phyloP scores from a whole-genome alignment of 768 basidiomycete species.

The Mycena floridula region DNA sequence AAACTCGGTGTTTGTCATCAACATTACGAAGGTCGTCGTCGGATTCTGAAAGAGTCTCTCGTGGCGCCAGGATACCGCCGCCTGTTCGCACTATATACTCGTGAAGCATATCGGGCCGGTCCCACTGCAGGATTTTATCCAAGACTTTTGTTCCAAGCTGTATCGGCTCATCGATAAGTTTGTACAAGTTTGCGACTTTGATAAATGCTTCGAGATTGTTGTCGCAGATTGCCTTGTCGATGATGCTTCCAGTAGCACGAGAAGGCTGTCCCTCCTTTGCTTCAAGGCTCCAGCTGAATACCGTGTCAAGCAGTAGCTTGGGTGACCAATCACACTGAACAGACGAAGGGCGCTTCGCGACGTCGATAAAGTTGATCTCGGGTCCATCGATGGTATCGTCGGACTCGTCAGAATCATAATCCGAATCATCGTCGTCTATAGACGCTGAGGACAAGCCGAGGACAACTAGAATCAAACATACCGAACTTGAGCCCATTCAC shows the following conservation, averaged over 20 bases:
- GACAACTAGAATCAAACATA: no score
- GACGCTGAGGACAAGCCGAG: no score
- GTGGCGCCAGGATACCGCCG: no score
- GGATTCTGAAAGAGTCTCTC: no score
- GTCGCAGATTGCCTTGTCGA: background rate
- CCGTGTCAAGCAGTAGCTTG: no score
- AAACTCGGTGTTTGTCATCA: constrained; percentile 37
- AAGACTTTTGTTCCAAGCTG: constrained; percentile 15
- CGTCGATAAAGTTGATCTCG: constrained; percentile 43
- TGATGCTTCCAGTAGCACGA: background rate
- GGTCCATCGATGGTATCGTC: constrained; percentile 36
- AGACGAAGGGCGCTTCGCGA: constrained; percentile 41
- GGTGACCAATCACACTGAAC: constrained; percentile 37
- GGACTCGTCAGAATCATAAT: constrained; percentile 5
- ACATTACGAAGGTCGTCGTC: no score
- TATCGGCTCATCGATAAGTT: constrained; percentile 10
- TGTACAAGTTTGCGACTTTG: background rate
- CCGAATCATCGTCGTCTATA: no score
- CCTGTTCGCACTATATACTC: no score
- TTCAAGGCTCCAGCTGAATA: no score
- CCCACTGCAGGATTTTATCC: constrained; percentile 26
- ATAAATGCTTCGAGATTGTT: constrained; percentile 3
- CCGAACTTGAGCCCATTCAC: no score
- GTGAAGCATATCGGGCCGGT: constrained; percentile 47
- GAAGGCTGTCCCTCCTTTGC: no score